These are phyloP conservation scores for Ascosphaera acerosa DNA, from an alignment of 2,329 filamentous ascomycete species.

Conservation along the genomic window DNA sequence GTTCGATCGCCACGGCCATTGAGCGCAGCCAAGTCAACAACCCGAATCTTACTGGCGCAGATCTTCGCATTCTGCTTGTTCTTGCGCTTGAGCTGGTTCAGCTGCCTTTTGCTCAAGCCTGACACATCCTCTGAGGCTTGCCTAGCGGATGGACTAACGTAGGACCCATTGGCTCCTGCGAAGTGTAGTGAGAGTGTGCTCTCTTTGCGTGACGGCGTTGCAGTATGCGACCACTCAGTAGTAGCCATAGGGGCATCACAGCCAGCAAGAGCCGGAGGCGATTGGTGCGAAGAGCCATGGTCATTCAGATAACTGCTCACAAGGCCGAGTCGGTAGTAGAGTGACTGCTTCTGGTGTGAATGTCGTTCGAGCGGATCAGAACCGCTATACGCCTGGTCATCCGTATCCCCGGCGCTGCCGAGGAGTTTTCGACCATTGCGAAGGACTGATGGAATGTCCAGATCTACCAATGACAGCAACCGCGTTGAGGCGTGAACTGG, in stretches of 20 bases:
- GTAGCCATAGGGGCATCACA: slow-evolving; percentile 13
- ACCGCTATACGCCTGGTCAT: slow-evolving; percentile 61
- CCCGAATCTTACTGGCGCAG: slow-evolving; percentile 67
- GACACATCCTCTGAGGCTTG: not conserved
- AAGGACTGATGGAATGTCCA: slow-evolving; percentile 59
- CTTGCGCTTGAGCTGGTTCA: slow-evolving; percentile 87
- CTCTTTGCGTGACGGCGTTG: slow-evolving; percentile 10
- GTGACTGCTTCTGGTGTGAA: slow-evolving; percentile 68
- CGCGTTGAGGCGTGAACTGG: slow-evolving; percentile 13
- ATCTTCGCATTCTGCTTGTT: slow-evolving; percentile 74
- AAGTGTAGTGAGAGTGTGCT: slow-evolving; percentile 10
- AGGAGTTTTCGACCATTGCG: slow-evolving; percentile 64
- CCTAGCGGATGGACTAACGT: slow-evolving; percentile 20
- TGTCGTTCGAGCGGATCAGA: slow-evolving; percentile 62
- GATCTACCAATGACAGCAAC: slow-evolving; percentile 44
- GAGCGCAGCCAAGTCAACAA: slow-evolving; percentile 62
- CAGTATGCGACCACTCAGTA: slow-evolving; percentile 18
- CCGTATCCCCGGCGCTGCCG: slow-evolving; percentile 52
- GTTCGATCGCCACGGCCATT: too few relatives aligned
- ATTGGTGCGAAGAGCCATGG: too few relatives aligned
- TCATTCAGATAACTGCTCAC: slow-evolving; percentile 56
- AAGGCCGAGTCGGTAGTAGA: slow-evolving; percentile 58
- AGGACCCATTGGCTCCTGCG: slow-evolving; percentile 20
- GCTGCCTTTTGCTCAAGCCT: slow-evolving; percentile 67
- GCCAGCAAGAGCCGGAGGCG: too few relatives aligned